phyloP scores from a whole-genome alignment of 1,284 basidiomycete species.

The Inonotus obliquus region DNA sequence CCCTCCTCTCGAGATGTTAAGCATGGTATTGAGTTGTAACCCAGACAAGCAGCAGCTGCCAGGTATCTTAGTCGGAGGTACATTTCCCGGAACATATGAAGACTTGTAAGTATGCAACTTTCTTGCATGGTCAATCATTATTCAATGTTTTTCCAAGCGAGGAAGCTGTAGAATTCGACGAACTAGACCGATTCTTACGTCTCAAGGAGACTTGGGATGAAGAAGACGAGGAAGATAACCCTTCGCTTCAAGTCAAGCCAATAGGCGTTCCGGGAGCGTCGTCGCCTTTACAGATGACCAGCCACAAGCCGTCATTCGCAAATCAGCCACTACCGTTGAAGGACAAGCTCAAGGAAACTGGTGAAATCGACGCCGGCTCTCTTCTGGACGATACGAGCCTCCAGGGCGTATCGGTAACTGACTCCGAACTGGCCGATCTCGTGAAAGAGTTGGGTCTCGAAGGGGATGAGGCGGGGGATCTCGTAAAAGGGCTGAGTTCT shows the following conservation, averaged over 20 bases:
- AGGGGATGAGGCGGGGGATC: slow-evolving; percentile 64
- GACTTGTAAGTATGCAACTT: slow-evolving; percentile 1
- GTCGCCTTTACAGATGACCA: slow-evolving; percentile 67
- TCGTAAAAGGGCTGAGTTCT: slow-evolving; percentile 52
- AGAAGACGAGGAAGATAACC: slow-evolving; percentile 56
- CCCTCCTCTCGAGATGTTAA: background rate
- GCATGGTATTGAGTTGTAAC: background rate
- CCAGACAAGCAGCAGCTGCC: slow-evolving; percentile 75
- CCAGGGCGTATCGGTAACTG: slow-evolving; percentile 69
- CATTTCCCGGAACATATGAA: slow-evolving; percentile 50
- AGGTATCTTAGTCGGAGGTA: slow-evolving; percentile 70
- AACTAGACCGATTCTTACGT: slow-evolving; percentile 66
- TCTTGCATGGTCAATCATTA: slow-evolving; percentile 21
- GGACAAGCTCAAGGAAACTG: slow-evolving; percentile 44
- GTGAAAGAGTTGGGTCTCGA: slow-evolving; percentile 69
- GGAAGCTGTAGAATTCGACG: slow-evolving; percentile 73
- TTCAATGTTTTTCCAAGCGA: slow-evolving; percentile 43
- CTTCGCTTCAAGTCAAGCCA: slow-evolving; percentile 45
- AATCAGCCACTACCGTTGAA: slow-evolving; percentile 46
- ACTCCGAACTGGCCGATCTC: slow-evolving; percentile 63
- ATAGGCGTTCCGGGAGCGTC: slow-evolving; percentile 76
- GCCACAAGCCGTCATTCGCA: slow-evolving; percentile 52
- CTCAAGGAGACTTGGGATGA: slow-evolving; percentile 62
- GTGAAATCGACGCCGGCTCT: slow-evolving; percentile 58
- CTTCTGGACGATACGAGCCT: slow-evolving; percentile 66